Evolutionary conservation across 1,284 basidiomycete genomes (phyloP).

Genomic region (Boletellus dicymbophilus): DNA sequence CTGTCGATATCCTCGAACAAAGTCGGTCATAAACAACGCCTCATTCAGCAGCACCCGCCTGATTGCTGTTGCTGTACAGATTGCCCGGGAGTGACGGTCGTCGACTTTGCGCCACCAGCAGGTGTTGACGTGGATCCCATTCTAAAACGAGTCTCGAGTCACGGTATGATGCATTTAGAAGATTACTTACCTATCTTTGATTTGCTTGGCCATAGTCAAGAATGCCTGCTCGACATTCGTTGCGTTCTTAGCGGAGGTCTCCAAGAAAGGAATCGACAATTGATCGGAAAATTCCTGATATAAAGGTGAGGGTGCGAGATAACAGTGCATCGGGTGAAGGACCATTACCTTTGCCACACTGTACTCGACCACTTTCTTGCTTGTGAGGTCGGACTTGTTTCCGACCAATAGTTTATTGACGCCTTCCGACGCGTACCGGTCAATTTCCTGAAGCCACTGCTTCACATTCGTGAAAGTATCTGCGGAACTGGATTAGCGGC

Average conservation of each 20-base stretch:
- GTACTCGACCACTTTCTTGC: slow-evolving; percentile 99
- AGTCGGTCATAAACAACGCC: slow-evolving; percentile 14
- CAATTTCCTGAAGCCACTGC: slow-evolving; percentile 99
- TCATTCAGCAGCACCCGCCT: slow-evolving; percentile 55
- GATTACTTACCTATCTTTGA: slow-evolving; percentile 85
- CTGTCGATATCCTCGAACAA: slow-evolving; percentile 26
- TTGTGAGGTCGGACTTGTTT: slow-evolving; percentile 97
- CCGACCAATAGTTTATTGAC: slow-evolving; percentile 98
- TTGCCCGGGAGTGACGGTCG: slow-evolving; percentile 52
- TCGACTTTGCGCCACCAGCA: slow-evolving; percentile 69
- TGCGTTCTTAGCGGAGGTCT: slow-evolving; percentile 99
- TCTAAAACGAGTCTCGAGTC: slow-evolving; percentile 38
- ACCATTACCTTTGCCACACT: slow-evolving; percentile 86
- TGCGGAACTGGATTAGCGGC: slow-evolving; percentile 32
- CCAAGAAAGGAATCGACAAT: slow-evolving; percentile 94
- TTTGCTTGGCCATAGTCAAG: slow-evolving; percentile 99
- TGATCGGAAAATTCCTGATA: slow-evolving; percentile 93
- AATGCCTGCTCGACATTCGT: slow-evolving; percentile 99
- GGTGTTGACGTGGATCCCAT: slow-evolving; percentile 79
- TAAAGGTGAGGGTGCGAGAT: slow-evolving; percentile 7
- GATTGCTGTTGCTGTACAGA: slow-evolving; percentile 54
- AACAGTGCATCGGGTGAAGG: not conserved
- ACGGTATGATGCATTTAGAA: not conserved
- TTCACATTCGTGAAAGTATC: slow-evolving; percentile 99
- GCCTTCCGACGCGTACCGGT: slow-evolving; percentile 98